Conservation (phyloP, 306 rosid genomes). For the Astragalus glycyphyllos region DNA sequence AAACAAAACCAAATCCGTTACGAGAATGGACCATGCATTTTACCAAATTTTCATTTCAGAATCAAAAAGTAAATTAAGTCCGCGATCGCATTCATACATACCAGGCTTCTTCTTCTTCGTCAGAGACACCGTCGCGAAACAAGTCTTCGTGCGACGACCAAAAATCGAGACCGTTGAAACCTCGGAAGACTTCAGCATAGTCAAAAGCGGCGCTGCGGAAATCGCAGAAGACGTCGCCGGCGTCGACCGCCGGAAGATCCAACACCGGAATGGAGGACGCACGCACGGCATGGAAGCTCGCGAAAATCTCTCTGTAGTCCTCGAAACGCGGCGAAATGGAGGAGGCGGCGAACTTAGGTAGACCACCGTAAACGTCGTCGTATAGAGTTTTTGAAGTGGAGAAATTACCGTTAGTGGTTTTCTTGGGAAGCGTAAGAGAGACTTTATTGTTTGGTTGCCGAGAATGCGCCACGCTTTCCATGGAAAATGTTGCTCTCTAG, state of each 20-base stretch:
- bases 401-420: conserved; percentile 45
- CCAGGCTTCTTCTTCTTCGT: conserved; percentile 58
- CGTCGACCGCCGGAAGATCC: conserved; percentile 81
- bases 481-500: conserved; percentile 49
- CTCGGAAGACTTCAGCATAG: conserved; percentile 81
- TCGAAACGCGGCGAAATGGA: conserved; percentile 83
- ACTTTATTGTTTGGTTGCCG: conserved; percentile 67
- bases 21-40: conserved; percentile 40
- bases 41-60: conserved; percentile 31
- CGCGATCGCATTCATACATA: conserved; percentile 60
- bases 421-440: conserved; percentile 57
- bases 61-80: conserved; percentile 26
- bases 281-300: conserved; percentile 73
- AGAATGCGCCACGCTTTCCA: conserved; percentile 78
- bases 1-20: conserved; percentile 4
- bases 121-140: conserved; percentile 56
- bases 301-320: conserved; percentile 92
- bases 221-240: conserved; percentile 66
- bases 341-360: conserved; percentile 71
- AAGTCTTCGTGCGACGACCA: conserved; percentile 70
- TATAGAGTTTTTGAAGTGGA: conserved; percentile 52
- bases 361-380: conserved; percentile 88
- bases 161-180: conserved; percentile 62
- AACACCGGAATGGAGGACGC: conserved; percentile 87
- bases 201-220: conserved; percentile 66